Evolutionary conservation across 2,329 filamentous ascomycete species (phyloP).

Genomic region (Gnomoniopsis smithogilvyi): DNA sequence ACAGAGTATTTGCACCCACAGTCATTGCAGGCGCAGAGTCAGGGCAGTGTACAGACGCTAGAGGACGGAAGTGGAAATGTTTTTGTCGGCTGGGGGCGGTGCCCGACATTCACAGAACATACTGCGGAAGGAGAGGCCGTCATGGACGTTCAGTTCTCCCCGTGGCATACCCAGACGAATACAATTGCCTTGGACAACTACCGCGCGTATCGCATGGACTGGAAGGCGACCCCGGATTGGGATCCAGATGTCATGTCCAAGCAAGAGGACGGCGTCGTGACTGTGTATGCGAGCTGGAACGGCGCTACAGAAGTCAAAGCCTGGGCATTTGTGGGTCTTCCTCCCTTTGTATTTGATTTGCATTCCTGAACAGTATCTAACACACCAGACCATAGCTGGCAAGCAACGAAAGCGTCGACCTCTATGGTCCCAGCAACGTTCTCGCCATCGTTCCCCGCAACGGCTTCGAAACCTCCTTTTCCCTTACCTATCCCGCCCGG

Average conservation of each 20-base stretch:
- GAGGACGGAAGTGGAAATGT: slow-evolving; percentile 7
- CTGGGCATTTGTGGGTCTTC: slow-evolving; percentile 11
- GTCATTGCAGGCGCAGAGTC: neutral
- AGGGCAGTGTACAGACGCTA: neutral
- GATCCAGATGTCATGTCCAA: slow-evolving; percentile 12
- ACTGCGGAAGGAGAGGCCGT: neutral
- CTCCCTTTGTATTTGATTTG: too few relatives aligned
- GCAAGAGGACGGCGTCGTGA: slow-evolving; percentile 8
- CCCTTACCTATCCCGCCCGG: neutral
- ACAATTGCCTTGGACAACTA: slow-evolving; percentile 12
- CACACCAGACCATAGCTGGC: neutral
- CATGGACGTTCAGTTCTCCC: slow-evolving; percentile 15
- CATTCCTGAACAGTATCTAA: neutral
- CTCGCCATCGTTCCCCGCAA: slow-evolving; percentile 1
- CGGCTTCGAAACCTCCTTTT: slow-evolving; percentile 5
- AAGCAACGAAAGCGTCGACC: neutral
- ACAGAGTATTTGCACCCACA: neutral
- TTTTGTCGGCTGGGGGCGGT: slow-evolving; percentile 19
- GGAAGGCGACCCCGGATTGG: slow-evolving; percentile 14
- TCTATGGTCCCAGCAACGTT: slow-evolving; percentile 1
- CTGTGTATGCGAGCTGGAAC: slow-evolving; percentile 22
- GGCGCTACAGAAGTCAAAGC: slow-evolving; percentile 18
- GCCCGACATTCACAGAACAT: slow-evolving; percentile 19
- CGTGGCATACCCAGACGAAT: slow-evolving; percentile 14
- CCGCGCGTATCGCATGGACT: slow-evolving; percentile 19